phyloP scores from a whole-genome alignment of 208 protist species.

The Trypanosoma melophagium region DNA sequence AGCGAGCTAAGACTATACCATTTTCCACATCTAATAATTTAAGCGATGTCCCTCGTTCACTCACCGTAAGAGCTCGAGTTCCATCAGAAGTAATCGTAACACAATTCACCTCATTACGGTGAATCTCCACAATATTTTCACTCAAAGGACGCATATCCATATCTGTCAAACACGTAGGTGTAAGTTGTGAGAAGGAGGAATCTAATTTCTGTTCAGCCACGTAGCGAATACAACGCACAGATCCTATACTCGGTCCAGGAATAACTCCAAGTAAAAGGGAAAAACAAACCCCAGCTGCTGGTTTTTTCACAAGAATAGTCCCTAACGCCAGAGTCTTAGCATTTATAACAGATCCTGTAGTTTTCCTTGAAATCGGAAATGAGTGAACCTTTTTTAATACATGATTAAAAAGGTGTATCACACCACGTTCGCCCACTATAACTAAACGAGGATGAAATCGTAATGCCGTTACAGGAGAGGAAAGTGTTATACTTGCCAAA shows the following conservation, averaged over 20 bases:
- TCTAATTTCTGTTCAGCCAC: slow-evolving; percentile 8
- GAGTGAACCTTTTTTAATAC: slow-evolving; percentile 15
- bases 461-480: slow-evolving; percentile 12
- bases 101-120: slow-evolving; percentile 40
- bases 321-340: slow-evolving; percentile 15
- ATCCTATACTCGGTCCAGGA: slow-evolving; percentile 21
- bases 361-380: slow-evolving; percentile 8
- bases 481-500: slow-evolving; percentile 13
- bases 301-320: slow-evolving; percentile 18
- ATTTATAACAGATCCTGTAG: too few species aligned
- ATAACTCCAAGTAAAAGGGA: slow-evolving; percentile 24
- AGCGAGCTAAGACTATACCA: slow-evolving; percentile 37
- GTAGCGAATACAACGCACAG: slow-evolving; percentile 33
- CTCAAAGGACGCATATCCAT: neutral
- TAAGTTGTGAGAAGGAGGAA: neutral
- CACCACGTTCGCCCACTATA: slow-evolving; percentile 43
- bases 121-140: slow-evolving; percentile 22
- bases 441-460: slow-evolving; percentile 41
- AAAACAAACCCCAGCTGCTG: slow-evolving; percentile 21
- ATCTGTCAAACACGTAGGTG: neutral
- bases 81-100: slow-evolving; percentile 65
- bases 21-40: slow-evolving; percentile 50
- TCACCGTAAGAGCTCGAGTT: slow-evolving; percentile 54
- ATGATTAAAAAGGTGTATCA: slow-evolving; percentile 38
- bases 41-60: slow-evolving; percentile 53